phyloP scores from a whole-genome alignment of 345 rosid species.

The Salix brachista region DNA sequence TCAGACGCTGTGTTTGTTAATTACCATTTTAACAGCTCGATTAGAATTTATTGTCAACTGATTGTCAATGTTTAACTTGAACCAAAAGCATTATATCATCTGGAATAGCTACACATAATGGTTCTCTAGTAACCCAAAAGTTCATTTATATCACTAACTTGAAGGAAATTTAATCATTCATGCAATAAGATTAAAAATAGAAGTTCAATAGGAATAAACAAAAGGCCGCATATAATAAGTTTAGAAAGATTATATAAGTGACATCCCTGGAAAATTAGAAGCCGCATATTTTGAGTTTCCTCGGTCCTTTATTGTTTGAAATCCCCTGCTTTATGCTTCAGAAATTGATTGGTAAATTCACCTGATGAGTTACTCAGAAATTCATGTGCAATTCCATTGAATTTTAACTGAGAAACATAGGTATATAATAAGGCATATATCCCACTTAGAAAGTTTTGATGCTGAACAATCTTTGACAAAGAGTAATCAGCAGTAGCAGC shows the following conservation, averaged over 20 bases:
- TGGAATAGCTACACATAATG: neutral
- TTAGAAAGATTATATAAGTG: neutral
- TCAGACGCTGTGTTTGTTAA: neutral
- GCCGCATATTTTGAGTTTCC: neutral
- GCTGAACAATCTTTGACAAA: neutral
- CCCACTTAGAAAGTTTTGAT: neutral
- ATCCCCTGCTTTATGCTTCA: neutral
- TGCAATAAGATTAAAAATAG: neutral
- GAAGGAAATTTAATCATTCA: neutral
- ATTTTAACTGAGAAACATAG: neutral
- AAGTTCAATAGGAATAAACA: neutral
- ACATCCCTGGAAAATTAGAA: neutral
- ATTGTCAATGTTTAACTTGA: neutral
- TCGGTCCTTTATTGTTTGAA: neutral
- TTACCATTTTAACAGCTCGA: neutral
- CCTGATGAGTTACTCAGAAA: neutral
- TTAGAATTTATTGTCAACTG: neutral
- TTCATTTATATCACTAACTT: neutral
- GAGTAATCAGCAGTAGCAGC: neutral
- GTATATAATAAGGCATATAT: neutral
- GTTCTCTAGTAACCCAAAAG: neutral
- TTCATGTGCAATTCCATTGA: neutral
- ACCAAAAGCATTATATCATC: neutral
- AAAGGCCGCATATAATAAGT: neutral
- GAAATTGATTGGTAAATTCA: neutral